Evolutionary conservation across 805 yeast genomes (phyloP).

Genomic region (Ogataea wickerhamii): DNA sequence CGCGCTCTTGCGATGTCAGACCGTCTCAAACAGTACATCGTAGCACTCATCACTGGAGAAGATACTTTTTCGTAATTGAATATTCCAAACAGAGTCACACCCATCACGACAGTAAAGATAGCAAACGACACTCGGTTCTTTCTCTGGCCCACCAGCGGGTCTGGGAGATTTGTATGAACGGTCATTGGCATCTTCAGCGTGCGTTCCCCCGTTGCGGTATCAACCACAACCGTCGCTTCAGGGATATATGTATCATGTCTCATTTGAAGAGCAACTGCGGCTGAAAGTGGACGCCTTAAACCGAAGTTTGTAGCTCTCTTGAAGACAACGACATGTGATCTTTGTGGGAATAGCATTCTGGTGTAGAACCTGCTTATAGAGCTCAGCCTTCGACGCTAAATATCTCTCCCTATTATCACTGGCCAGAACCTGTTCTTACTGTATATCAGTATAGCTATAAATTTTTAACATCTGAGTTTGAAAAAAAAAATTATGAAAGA

Average conservation of each 20-base stretch:
- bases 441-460: too few species aligned
- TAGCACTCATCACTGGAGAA: conserved; percentile 84
- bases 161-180: conserved; percentile 78
- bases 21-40: conserved; percentile 80
- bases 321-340: too few species aligned
- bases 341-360: too few species aligned
- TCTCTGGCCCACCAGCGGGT: conserved; percentile 57
- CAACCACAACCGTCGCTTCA: conserved; percentile 16
- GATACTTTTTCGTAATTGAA: conserved; percentile 91
- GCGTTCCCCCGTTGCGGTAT: conserved; percentile 22
- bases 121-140: conserved; percentile 53
- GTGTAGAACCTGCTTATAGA: too few species aligned
- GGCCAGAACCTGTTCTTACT: too few species aligned
- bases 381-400: too few species aligned
- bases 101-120: conserved; percentile 51
- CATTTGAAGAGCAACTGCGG: background rate
- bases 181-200: conserved; percentile 45
- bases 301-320: too few species aligned
- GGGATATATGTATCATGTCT: conserved; percentile 21
- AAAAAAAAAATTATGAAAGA: too few species aligned
- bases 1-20: conserved; percentile 56
- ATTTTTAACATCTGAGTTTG: too few species aligned
- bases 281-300: background rate
- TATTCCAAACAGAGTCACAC: conserved; percentile 56
- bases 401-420: too few species aligned